These are phyloP conservation scores for Biscutella auriculata DNA, from an alignment of 441 rosid genomes.

Conservation along the genomic window DNA sequence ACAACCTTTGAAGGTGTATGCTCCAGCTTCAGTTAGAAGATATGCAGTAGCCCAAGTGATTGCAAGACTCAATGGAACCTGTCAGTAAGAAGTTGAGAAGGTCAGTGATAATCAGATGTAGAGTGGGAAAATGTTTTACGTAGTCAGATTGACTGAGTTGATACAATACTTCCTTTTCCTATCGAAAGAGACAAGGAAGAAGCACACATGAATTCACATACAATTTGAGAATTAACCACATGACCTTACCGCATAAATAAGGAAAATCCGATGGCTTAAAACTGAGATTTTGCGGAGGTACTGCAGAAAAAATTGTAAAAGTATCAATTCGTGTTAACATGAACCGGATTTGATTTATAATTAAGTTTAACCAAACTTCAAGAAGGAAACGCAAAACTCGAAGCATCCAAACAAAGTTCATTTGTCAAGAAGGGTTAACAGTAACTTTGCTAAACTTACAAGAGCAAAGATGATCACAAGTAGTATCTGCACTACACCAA, in stretches of 20 bases:
- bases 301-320: slow-evolving; percentile 32
- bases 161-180: neutral
- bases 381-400: neutral
- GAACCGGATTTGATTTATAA: neutral
- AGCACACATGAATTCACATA: neutral
- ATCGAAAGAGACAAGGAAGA: neutral
- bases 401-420: slow-evolving; percentile 4
- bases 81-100: slow-evolving; percentile 15
- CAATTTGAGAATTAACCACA: neutral
- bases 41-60: slow-evolving; percentile 85
- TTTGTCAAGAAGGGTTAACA: neutral
- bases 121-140: neutral
- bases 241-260: slow-evolving; percentile 77
- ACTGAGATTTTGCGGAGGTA: slow-evolving; percentile 94
- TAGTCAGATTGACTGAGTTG: neutral
- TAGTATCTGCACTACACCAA: slow-evolving; percentile 70
- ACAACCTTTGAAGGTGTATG: slow-evolving; percentile 72
- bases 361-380: neutral
- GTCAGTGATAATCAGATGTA: slow-evolving; percentile 5
- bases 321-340: neutral
- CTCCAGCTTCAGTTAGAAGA: slow-evolving; percentile 77
- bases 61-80: slow-evolving; percentile 93
- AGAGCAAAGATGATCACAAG: slow-evolving; percentile 82
- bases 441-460: slow-evolving; percentile 40
- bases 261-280: slow-evolving; percentile 82